Evolutionary conservation across 2,329 filamentous ascomycete species (phyloP), one percentile per base, ranked within the genome.

Genomic region (Epichloe amarillans): DNA sequence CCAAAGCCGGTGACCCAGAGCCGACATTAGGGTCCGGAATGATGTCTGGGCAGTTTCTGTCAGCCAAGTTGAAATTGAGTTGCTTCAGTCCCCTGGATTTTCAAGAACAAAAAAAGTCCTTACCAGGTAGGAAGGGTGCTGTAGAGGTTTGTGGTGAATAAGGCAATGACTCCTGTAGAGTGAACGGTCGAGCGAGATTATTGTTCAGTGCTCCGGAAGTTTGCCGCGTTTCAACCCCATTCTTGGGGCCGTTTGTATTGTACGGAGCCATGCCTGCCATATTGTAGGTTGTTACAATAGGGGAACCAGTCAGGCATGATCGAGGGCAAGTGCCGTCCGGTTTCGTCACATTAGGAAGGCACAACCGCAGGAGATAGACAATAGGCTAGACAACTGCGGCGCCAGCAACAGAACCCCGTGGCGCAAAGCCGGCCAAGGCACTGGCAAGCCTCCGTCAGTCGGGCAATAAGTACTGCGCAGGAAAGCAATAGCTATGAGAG

Each of bases 101-200:
- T 10, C 15, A 26, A 33, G 42, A 33, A 19, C 38, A 48, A 17
- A 35, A 17, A 46, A 46, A 43, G 8, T 49, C 61, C 72, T 56
- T 67, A 89, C 87, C 82, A 57, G 85, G 78, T 64, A 85, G 80
- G 65, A 91, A 88, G 3, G 87, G 86, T 49, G 87, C 76, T 46
- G 90, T 84, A 3, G 86, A 88, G 46, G 83, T 86, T 63, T 91
- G 83, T 23, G 88, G 87, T 48, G 86, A 87, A 67, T 83, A 90
- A n/a, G 86, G 84, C 44, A 93, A 72, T 33, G 86, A 86, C 62
- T 93, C 85, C 51, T 84, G 77, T 12, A 93, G 76, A 3, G 77
- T 77, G 61, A 83, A 80, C 1, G 81, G 74, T 50, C 73, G 65
- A 39, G 62, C 55, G 36, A 66, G 61, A 39, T 59, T 50, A 19